Percentiles rank a stretch among this genome's conserved stretches.
Conservation (phyloP, 108 stramenopile genomes). For the Nannochloropsis granulata region DNA sequence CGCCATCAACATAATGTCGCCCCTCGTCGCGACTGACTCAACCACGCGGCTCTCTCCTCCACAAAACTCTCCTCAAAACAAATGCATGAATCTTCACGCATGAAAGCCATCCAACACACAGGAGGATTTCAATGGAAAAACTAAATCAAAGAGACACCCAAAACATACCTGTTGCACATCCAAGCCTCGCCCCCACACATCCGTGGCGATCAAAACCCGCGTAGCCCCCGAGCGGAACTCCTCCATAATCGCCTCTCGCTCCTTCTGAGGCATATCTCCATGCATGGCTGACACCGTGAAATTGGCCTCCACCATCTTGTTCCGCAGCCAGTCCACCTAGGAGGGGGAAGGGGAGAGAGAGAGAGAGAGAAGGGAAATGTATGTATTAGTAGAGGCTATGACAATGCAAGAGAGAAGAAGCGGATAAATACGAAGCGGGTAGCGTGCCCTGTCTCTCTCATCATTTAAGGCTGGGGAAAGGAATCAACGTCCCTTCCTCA, state of each 20-base stretch:
- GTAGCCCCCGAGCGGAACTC: constrained; percentile 88
- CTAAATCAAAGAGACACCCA: too few species aligned
- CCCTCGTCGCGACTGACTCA: too few species aligned
- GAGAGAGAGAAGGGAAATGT: neutral
- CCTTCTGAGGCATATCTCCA: constrained; percentile 87
- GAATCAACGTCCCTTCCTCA: neutral
- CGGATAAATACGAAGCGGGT: neutral
- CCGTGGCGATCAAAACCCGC: constrained; percentile 92
- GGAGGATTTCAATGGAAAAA: too few species aligned
- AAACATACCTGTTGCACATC: constrained; percentile 67
- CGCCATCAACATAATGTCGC: too few species aligned
- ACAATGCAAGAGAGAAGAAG: neutral
- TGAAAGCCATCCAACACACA: too few species aligned
- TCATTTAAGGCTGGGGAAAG: neutral
- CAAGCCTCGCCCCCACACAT: constrained; percentile 95
- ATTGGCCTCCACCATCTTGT: constrained; percentile 80
- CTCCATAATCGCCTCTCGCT: constrained; percentile 83
- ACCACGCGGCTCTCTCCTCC: too few species aligned
- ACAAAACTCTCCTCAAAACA: too few species aligned
- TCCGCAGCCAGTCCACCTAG: constrained; percentile 78
- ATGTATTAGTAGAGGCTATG: too few species aligned
- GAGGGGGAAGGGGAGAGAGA: neutral
- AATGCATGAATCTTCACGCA: too few species aligned
- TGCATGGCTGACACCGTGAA: constrained; percentile 97
- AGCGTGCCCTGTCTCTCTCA: neutral